These are phyloP conservation scores for Schwanniomyces polymorphus DNA, from an alignment of 805 yeast genomes.

Conservation along the genomic window DNA sequence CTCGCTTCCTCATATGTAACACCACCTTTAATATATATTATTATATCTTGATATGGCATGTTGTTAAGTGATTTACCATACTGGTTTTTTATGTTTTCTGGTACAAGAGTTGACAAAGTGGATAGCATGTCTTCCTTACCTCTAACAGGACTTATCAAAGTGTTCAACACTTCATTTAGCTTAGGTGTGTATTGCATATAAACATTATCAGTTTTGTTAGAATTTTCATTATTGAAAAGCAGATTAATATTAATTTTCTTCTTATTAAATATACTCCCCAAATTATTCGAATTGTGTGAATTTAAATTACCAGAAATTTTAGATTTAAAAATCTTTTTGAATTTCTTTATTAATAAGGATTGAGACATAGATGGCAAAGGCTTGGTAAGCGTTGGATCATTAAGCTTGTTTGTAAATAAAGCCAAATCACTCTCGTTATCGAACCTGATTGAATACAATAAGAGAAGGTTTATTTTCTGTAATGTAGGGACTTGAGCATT, in stretches of 20 bases:
- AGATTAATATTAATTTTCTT: slow-evolving; percentile 32
- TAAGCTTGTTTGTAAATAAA: slow-evolving; percentile 23
- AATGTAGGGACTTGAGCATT: slow-evolving; percentile 44
- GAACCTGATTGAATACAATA: slow-evolving; percentile 71
- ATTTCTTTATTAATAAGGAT: slow-evolving; percentile 27
- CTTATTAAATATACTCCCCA: slow-evolving; percentile 31
- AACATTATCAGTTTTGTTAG: slow-evolving; percentile 55
- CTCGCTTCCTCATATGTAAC: slow-evolving; percentile 91
- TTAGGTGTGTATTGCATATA: slow-evolving; percentile 92
- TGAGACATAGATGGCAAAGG: slow-evolving; percentile 37
- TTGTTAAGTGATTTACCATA: slow-evolving; percentile 18
- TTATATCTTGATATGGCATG: slow-evolving; percentile 60
- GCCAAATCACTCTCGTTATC: slow-evolving; percentile 20
- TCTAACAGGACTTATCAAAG: slow-evolving; percentile 13
- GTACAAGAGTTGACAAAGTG: slow-evolving; percentile 37
- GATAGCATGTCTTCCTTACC: slow-evolving; percentile 7
- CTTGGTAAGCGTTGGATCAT: slow-evolving; percentile 25
- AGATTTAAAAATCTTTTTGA: slow-evolving; percentile 22
- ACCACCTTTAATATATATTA: slow-evolving; percentile 81
- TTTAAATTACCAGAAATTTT: slow-evolving; percentile 7
- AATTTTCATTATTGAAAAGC: slow-evolving; percentile 25
- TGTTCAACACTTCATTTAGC: slow-evolving; percentile 44
- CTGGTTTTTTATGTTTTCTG: slow-evolving; percentile 31
- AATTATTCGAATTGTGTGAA: slow-evolving; percentile 13
- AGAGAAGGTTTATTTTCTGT: slow-evolving; percentile 68